Base-by-base conservation (phyloP, 495 filamentous ascomycete species). In the Penicillium paxilli region DNA sequence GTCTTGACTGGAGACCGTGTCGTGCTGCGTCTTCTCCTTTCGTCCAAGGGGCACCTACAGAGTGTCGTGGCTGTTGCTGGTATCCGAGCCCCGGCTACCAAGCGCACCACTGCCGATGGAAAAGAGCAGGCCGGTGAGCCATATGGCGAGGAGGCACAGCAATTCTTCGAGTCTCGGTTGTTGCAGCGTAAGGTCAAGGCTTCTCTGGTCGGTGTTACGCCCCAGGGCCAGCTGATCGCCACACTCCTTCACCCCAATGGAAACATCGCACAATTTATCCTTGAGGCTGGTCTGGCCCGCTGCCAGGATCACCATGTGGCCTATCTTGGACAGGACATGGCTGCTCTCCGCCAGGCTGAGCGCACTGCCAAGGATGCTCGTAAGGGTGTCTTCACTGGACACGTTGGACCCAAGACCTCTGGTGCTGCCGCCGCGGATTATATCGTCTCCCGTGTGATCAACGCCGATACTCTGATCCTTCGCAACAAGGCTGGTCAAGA, bases 231-330 rank as follows among this genome's bases (percentile, higher is more conserved):
- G 62, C 78, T 96, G 16, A 82, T 97, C 55, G 90, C 84, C 40
- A 80, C 81, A 28, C 80, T 99, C 21, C 78, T 89, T 37, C 95
- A 98, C 70, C 91, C 91, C 19, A 85, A 87, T 20, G 95, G 95
- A 44, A 96, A 89, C 69, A 94, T 99, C 67, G 90, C 92, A 23
- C 88, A 88, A 51, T 90, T 91, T 68, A 70, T 98, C 14, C 85
- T 97, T 22, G 84, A 91, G 56, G 89, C 89, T 41, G 95, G 95
- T 57, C 75, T 97, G 35, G 95, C 92, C 35, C 82, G 91, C 59
- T 98, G 94, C 77, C 87, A 89, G 37, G 95, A 99, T 67, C 90
- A 90, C 71, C 95, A 99, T 71, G 94, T 91, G 2, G 90, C 90
- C 14, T 73, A 96, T 65, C 83, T 99, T 1, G 95, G 95, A 14